phyloP scores from a whole-genome alignment of 1,284 basidiomycete genomes.

The Cutaneotrichosporon sp. region DNA sequence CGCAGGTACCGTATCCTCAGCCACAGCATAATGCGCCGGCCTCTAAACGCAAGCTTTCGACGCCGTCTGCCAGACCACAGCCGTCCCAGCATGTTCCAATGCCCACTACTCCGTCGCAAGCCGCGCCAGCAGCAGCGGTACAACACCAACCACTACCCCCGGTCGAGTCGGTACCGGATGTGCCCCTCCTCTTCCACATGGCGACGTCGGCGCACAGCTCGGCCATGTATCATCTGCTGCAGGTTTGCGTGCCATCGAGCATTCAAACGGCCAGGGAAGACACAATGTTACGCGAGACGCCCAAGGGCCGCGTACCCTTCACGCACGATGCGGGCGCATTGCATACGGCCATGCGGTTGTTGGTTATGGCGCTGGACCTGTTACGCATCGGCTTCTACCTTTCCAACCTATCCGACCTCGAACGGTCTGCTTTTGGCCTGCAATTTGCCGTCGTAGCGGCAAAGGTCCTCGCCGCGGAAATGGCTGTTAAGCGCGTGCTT shows the following conservation, averaged over 20 bases:
- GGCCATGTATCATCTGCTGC: conserved; percentile 29
- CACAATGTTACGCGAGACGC: not conserved
- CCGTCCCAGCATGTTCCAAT: too few relatives aligned
- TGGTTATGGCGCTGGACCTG: conserved; percentile 33
- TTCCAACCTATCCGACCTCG: conserved; percentile 25
- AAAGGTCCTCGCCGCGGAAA: conserved; percentile 23
- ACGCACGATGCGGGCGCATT: conserved; percentile 25
- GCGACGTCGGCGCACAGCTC: conserved; percentile 31
- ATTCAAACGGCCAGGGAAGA: conserved; percentile 5
- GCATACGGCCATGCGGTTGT: conserved; percentile 25
- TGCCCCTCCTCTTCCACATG: conserved; percentile 31
- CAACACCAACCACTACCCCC: not conserved
- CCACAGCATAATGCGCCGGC: too few relatives aligned
- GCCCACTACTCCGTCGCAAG: too few relatives aligned
- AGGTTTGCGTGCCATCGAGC: conserved; percentile 32
- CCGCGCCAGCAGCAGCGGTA: too few relatives aligned
- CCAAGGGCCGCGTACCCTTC: conserved; percentile 1
- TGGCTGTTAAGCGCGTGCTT: conserved; percentile 9
- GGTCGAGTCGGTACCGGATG: not conserved
- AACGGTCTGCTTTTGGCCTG: conserved; percentile 31
- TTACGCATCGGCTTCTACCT: conserved; percentile 22
- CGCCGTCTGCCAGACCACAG: too few relatives aligned
- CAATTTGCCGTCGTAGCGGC: conserved; percentile 32
- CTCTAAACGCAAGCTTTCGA: too few relatives aligned
- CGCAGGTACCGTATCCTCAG: too few relatives aligned